Evolutionary conservation across 108 stramenopile species (phyloP), one percentile per base, ranked within the genome.

Genomic region (Nitzschia sp.): DNA sequence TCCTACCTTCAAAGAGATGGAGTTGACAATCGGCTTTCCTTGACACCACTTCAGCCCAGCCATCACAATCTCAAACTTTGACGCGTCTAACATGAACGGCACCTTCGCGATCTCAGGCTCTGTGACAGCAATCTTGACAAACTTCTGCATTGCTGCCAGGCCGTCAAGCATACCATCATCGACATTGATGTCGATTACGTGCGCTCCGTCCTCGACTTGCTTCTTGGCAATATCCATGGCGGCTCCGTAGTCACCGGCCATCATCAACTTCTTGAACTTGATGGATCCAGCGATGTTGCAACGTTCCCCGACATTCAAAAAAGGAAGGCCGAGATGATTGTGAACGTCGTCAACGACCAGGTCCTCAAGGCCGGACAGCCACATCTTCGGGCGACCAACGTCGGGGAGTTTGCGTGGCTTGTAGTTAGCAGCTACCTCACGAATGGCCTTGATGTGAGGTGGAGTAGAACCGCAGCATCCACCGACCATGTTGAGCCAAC

Each of bases 401-500:
- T 87, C 83, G n/a, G 90, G 92, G 4, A 96, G 90, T 76, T 82
- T 82, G 19, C 94, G 82, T 11, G 95, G 89, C 65, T 82, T 65
- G 77, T 80, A 95, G 15, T 66, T 68, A 45, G 72, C 76, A 3
- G 85, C 77, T 45, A 77, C 68, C 56, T 89, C 92, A 9, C 85
- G 71, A 53, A 97, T 86, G 1, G 93, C 93, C 78, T 89, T 92
- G 81, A 98, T 98, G 84, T 98, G 98, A 2, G 77, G 81, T 26
- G 98, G 98, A 15, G 98, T 99, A 13, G 97, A 98, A 45, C 98
- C 98, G 66, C 98, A 99, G 87, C 98, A 99, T 15, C 98, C 98
- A 46, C 98, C 98, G 36, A 97, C 95, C 96, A 99, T 97, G 78
- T 99, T 99, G 70, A 99, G 67, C 86, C 96, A 92, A 3, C 89